These are phyloP conservation scores for Chrysoporthe deuterocubensis DNA, from an alignment of 2,329 filamentous ascomycete species.

Conservation along the genomic window DNA sequence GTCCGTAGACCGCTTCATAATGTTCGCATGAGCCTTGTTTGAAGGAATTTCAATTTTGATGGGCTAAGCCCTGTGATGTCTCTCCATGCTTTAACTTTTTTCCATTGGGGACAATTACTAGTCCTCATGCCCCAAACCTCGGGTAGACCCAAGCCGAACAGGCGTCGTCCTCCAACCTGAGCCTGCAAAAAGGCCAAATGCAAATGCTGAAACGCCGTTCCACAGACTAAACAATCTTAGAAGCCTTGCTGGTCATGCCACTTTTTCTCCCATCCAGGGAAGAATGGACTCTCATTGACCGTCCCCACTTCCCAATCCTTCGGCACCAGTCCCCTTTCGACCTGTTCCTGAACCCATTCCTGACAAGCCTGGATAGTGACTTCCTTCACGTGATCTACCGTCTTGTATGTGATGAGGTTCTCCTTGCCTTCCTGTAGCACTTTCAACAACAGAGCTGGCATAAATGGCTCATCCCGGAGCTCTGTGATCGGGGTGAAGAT, in stretches of 20 bases:
- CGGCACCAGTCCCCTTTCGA: constrained; percentile 43
- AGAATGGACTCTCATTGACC: constrained; percentile 76
- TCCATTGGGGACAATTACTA: no score
- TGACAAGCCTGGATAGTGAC: constrained; percentile 68
- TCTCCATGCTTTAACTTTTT: no score
- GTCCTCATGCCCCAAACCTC: no score
- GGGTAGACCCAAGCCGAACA: no score
- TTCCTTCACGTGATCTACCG: constrained; percentile 79
- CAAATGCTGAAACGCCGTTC: no score
- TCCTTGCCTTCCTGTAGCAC: constrained; percentile 65
- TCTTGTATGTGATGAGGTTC: constrained; percentile 66
- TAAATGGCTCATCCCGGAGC: constrained; percentile 71
- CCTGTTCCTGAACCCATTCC: constrained; percentile 68
- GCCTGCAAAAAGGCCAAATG: no score
- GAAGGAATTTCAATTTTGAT: no score
- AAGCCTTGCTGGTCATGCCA: constrained; percentile 51
- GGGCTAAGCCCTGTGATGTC: no score
- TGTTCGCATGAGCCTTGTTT: no score
- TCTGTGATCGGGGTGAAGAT: constrained; percentile 76
- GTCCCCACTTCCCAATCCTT: constrained; percentile 70
- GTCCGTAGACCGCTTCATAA: no score
- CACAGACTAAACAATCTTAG: not conserved
- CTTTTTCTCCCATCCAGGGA: constrained; percentile 75
- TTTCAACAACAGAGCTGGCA: constrained; percentile 71
- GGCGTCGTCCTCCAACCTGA: no score